Conservation (phyloP, 208 protist species). For the Acanthamoeba rhysodes region DNA sequence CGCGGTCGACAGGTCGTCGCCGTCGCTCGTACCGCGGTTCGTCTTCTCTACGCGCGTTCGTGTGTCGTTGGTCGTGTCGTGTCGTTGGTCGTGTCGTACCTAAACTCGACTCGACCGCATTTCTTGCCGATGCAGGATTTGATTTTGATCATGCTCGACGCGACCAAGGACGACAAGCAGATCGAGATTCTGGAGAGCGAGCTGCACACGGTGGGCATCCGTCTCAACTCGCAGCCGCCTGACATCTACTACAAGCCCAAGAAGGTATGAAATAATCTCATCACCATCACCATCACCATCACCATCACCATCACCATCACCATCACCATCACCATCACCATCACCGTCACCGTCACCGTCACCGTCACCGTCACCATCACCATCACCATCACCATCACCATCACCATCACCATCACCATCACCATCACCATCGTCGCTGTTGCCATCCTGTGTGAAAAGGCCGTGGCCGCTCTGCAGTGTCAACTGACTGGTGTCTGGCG, state of each 20-base stretch:
- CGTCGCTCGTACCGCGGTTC: slow-evolving; percentile 94
- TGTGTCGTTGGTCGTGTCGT: neutral
- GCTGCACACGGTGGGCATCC: slow-evolving; percentile 96
- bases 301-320: neutral
- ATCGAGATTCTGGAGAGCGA: slow-evolving; percentile 94
- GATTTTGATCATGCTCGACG: slow-evolving; percentile 99
- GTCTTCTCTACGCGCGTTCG: neutral
- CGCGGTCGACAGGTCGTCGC: slow-evolving; percentile 98
- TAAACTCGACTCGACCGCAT: neutral
- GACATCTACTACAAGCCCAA: slow-evolving; percentile 96
- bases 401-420: too few species aligned
- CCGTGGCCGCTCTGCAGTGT: neutral
- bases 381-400: too few species aligned
- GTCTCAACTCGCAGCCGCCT: slow-evolving; percentile 96
- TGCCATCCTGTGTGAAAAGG: neutral
- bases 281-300: too few species aligned
- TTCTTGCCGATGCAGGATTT: slow-evolving; percentile 91
- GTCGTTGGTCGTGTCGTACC: neutral
- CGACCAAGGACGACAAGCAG: slow-evolving; percentile 90
- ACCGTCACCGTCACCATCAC: too few species aligned
- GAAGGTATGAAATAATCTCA: slow-evolving; percentile 79
- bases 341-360: too few species aligned
- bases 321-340: too few species aligned
- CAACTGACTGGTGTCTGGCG: neutral
- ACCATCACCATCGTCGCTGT: too few species aligned